Conservation (phyloP, 2,329 filamentous ascomycete species). For the Ophioceras dolichostomum region DNA sequence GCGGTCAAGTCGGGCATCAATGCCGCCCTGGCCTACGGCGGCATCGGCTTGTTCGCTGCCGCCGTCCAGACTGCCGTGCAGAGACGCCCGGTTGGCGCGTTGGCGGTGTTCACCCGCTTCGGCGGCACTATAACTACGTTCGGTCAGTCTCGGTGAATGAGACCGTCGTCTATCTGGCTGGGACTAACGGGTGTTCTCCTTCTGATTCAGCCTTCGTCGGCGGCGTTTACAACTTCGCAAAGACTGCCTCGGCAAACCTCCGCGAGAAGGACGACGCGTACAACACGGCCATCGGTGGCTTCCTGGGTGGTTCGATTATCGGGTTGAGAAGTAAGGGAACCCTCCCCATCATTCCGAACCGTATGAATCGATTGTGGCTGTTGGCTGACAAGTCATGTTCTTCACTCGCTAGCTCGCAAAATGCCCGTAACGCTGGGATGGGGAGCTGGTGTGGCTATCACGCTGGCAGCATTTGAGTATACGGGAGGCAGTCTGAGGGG, state of each 20-base stretch:
- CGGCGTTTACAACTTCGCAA: conserved; percentile 66
- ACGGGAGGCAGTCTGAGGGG: conserved; percentile 48
- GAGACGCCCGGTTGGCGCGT: conserved; percentile 68
- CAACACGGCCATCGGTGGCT: conserved; percentile 65
- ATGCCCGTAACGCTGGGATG: conserved; percentile 59
- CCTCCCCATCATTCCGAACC: too few species aligned
- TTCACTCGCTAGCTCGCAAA: too few species aligned
- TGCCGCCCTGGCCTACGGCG: conserved; percentile 41
- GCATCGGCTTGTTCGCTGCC: conserved; percentile 39
- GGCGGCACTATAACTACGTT: conserved; percentile 61
- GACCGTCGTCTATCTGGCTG: too few species aligned
- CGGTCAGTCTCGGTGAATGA: too few species aligned
- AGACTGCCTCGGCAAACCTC: conserved; percentile 68
- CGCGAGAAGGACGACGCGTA: conserved; percentile 71
- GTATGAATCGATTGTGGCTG: conserved; percentile 1
- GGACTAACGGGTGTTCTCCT: too few species aligned
- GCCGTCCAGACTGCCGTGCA: conserved; percentile 74
- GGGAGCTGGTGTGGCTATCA: conserved; percentile 41
- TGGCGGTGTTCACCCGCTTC: conserved; percentile 68
- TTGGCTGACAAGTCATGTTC: too few species aligned
- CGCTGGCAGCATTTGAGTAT: conserved; percentile 55
- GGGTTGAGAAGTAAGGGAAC: conserved; percentile 57
- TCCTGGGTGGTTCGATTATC: conserved; percentile 59
- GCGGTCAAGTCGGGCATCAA: conserved; percentile 43
- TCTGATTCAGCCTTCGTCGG: conserved; percentile 65